phyloP scores from a whole-genome alignment of 2,329 filamentous ascomycete species.

The Curvularia hawaiiensis region DNA sequence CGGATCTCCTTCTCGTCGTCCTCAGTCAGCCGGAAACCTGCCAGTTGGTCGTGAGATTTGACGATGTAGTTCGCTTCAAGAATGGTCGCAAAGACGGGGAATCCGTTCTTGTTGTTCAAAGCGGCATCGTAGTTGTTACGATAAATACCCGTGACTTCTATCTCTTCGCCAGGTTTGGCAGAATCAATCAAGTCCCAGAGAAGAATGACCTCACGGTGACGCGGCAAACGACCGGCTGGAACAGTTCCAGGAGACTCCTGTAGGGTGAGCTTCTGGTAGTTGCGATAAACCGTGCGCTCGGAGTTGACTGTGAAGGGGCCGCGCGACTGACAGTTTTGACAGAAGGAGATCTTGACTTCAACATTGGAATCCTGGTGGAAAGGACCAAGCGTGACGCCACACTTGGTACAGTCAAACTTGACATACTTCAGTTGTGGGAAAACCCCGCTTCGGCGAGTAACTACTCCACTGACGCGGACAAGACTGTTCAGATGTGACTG shows the following conservation, averaged over 20 bases:
- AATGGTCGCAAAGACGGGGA: conserved; percentile 97
- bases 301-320: conserved; percentile 96
- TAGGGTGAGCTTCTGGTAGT: conserved; percentile 96
- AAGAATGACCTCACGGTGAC: conserved; percentile 91
- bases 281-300: conserved; percentile 97
- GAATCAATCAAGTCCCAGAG: conserved; percentile 97
- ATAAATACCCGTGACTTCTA: conserved; percentile 96
- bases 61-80: conserved; percentile 97
- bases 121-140: conserved; percentile 98
- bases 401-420: conserved; percentile 97
- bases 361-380: conserved; percentile 98
- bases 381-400: conserved; percentile 86
- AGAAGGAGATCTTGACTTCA: conserved; percentile 95
- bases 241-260: conserved; percentile 98
- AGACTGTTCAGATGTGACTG: conserved; percentile 96
- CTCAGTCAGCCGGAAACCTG: conserved; percentile 93
- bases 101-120: conserved; percentile 97
- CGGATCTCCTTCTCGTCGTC: conserved; percentile 93
- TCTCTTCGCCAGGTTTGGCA: conserved; percentile 96
- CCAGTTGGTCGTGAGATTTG: conserved; percentile 96
- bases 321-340: conserved; percentile 92
- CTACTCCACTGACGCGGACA: conserved; percentile 91
- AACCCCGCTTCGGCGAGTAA: conserved; percentile 90
- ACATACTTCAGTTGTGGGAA: conserved; percentile 99
- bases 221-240: conserved; percentile 89